Conservation (phyloP, 2,329 filamentous ascomycete genomes). For the Trichophyton rubrum region DNA sequence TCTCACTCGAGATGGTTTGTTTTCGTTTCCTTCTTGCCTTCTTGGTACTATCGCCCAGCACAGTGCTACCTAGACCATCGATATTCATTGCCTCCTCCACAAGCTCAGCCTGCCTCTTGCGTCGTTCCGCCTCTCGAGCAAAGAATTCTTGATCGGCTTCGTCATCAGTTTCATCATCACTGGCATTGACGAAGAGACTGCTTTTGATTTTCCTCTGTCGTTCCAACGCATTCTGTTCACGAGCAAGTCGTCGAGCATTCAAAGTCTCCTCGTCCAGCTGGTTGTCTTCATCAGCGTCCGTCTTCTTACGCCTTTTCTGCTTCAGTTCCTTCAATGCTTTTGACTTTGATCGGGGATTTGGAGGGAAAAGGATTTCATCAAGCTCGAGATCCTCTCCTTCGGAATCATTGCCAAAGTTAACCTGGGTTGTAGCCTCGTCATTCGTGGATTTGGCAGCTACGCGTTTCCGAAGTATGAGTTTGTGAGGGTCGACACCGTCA, state of each 20-base stretch:
- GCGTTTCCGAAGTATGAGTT: conserved; percentile 62
- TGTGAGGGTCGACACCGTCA: conserved; percentile 59
- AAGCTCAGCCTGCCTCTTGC: conserved; percentile 43
- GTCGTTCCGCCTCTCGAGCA: conserved; percentile 55
- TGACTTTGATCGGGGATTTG: conserved; percentile 35
- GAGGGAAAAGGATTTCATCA: conserved; percentile 54
- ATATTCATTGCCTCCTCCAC: conserved; percentile 37
- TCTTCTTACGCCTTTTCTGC: conserved; percentile 44
- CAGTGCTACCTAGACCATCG: conserved; percentile 21
- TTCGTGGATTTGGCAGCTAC: conserved; percentile 28
- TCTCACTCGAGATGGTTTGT: conserved; percentile 2
- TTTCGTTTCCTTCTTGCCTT: conserved; percentile 8
- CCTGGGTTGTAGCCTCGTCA: conserved; percentile 31
- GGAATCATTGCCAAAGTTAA: conserved; percentile 57
- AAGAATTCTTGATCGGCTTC: conserved; percentile 67
- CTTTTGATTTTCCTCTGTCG: conserved; percentile 74
- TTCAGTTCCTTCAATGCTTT: conserved; percentile 47
- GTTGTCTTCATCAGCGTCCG: conserved; percentile 36
- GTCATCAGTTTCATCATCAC: conserved; percentile 79
- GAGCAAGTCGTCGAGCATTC: conserved; percentile 47
- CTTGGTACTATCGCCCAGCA: conserved; percentile 13
- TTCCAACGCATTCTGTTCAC: conserved; percentile 58
- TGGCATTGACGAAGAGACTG: conserved; percentile 63
- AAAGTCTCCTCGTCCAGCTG: conserved; percentile 52
- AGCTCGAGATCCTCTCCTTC: conserved; percentile 48